Evolutionary conservation across 805 yeast species (phyloP).

Genomic region (Metschnikowia chrysomelidarum): DNA sequence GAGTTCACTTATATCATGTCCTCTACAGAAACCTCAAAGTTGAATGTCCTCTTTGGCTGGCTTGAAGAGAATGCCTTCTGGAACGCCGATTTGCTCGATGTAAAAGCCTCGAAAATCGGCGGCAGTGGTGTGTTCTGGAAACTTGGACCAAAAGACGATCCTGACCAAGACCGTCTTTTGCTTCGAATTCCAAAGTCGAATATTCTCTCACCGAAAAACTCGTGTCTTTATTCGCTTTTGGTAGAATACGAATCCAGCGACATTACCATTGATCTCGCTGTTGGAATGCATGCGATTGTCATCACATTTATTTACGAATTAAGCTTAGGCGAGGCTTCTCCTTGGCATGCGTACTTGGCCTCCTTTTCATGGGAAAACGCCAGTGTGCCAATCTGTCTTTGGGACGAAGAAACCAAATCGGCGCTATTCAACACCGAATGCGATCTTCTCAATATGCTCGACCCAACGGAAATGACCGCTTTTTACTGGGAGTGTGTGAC

Average conservation of each 20-base stretch:
- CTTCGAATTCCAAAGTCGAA: constrained; percentile 61
- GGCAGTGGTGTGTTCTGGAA: constrained; percentile 73
- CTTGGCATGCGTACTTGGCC: constrained; percentile 70
- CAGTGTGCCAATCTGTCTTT: constrained; percentile 59
- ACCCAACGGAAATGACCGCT: constrained; percentile 39
- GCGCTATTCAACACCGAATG: constrained; percentile 60
- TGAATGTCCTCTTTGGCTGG: constrained; percentile 47
- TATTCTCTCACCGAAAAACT: constrained; percentile 56
- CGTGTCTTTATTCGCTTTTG: constrained; percentile 64
- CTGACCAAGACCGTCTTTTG: constrained; percentile 36
- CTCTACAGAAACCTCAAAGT: constrained; percentile 17
- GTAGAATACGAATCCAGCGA: constrained; percentile 44
- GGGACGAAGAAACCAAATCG: constrained; percentile 52
- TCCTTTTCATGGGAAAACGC: constrained; percentile 44
- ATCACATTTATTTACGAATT: constrained; percentile 72
- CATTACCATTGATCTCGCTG: constrained; percentile 32
- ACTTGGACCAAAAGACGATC: constrained; percentile 23
- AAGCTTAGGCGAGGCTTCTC: constrained; percentile 58
- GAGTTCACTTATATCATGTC: constrained; percentile 13
- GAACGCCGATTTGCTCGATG: constrained; percentile 48
- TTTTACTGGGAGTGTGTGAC: constrained; percentile 39
- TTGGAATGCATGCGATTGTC: constrained; percentile 65
- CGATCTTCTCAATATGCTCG: constrained; percentile 58
- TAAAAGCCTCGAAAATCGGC: constrained; percentile 45
- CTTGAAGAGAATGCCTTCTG: constrained; percentile 56